Evolutionary conservation across 331 rosid genomes (phyloP).

Genomic region (Saraca asoca): DNA sequence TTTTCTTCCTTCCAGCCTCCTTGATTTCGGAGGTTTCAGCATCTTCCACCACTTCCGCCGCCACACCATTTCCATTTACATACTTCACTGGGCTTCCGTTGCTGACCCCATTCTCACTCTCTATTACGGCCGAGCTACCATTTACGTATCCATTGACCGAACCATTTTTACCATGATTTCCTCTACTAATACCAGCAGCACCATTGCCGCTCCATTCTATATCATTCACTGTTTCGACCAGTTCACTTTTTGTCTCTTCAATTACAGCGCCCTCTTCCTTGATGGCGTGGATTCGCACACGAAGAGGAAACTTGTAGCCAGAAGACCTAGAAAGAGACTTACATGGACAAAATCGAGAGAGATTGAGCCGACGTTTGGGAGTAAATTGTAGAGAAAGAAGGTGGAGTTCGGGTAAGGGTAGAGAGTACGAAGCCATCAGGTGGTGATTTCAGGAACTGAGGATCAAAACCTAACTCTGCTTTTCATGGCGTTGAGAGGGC

Average conservation of each 20-base stretch:
- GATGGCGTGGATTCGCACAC: constrained; percentile 50
- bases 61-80: constrained; percentile 69
- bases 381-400: constrained; percentile 58
- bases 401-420: constrained; percentile 55
- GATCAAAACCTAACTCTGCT: constrained; percentile 41
- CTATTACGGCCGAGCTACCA: constrained; percentile 44
- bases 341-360: constrained; percentile 29
- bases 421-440: constrained; percentile 66
- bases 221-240: constrained; percentile 51
- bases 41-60: constrained; percentile 49
- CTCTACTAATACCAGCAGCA: constrained; percentile 41
- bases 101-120: constrained; percentile 42
- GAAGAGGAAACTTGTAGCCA: constrained; percentile 31
- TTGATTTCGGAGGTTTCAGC: constrained; percentile 37
- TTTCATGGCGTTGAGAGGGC: constrained; percentile 38
- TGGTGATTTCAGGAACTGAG: neutral
- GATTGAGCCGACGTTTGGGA: constrained; percentile 46
- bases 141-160: constrained; percentile 46
- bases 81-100: constrained; percentile 70
- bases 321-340: constrained; percentile 29
- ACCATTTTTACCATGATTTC: constrained; percentile 42
- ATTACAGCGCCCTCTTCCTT: constrained; percentile 56
- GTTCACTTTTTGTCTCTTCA: constrained; percentile 47
- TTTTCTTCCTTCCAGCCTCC: constrained; percentile 86
- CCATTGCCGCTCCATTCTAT: constrained; percentile 67